A percentile compares a stretch with the other conserved stretches of the same genome.
Evolutionary conservation across 108 stramenopile genomes (phyloP).

Genomic region (Epithemia pelagica): DNA sequence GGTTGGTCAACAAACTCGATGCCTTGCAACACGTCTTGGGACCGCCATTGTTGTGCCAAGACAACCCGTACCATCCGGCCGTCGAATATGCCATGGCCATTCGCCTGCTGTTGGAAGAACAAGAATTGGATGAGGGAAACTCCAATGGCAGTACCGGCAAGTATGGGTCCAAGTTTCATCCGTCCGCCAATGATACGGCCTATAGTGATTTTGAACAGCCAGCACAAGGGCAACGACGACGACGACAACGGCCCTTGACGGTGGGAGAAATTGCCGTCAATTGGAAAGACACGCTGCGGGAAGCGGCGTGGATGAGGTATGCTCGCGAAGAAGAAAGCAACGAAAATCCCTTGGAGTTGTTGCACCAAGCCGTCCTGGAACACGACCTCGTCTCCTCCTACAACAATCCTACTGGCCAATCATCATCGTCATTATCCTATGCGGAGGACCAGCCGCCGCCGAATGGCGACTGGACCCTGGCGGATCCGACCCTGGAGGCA

Average conservation of each 20-base stretch:
- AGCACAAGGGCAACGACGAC: background rate
- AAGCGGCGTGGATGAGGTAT: slow-evolving; percentile 6
- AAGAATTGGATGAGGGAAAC: slow-evolving; percentile 43
- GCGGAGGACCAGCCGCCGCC: too few relatives aligned
- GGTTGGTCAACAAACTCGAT: slow-evolving; percentile 11
- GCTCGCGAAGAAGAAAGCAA: background rate
- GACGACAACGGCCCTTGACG: slow-evolving; percentile 50
- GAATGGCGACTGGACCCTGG: too few relatives aligned
- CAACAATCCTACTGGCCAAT: too few relatives aligned
- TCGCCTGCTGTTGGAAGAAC: slow-evolving; percentile 55
- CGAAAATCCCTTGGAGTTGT: background rate
- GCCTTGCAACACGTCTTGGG: slow-evolving; percentile 13
- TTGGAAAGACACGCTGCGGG: slow-evolving; percentile 31
- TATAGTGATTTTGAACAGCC: background rate
- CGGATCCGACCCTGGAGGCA: too few relatives aligned
- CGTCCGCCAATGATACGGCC: slow-evolving; percentile 7
- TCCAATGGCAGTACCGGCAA: slow-evolving; percentile 56
- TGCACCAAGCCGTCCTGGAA: background rate
- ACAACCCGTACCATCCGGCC: slow-evolving; percentile 1
- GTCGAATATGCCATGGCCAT: slow-evolving; percentile 35
- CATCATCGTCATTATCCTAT: too few relatives aligned
- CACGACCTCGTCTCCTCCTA: too few relatives aligned
- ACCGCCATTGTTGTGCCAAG: background rate
- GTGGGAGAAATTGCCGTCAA: slow-evolving; percentile 62
- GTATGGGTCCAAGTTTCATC: slow-evolving; percentile 51